Conservation (phyloP, 495 filamentous ascomycete genomes). For the Corynascus novoguineensis region DNA sequence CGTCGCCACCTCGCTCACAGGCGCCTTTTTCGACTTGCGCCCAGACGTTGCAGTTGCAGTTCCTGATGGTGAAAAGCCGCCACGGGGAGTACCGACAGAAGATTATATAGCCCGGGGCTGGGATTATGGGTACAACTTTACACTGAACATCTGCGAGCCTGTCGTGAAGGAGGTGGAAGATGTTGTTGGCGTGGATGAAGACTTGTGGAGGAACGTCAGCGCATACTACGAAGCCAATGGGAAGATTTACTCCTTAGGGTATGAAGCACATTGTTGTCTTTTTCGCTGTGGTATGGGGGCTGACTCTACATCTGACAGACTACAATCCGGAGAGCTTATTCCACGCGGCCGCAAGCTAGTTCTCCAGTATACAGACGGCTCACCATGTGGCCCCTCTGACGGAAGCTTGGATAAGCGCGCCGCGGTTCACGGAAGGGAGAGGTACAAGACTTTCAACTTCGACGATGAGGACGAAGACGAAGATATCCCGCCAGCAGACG, state of each 20-base stretch:
- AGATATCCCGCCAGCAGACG: no score
- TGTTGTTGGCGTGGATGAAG: constrained; percentile 61
- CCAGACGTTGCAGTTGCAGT: constrained; percentile 56
- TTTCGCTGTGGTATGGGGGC: constrained; percentile 70
- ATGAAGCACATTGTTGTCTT: no score
- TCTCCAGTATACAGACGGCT: constrained; percentile 86
- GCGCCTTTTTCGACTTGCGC: constrained; percentile 85
- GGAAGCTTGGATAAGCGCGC: constrained; percentile 24
- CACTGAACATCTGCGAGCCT: constrained; percentile 85
- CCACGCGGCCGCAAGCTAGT: constrained; percentile 88
- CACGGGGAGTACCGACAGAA: constrained; percentile 47
- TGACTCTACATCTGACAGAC: constrained; percentile 41
- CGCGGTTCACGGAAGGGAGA: constrained; percentile 31
- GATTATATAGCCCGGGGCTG: constrained; percentile 82
- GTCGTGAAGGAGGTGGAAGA: constrained; percentile 72
- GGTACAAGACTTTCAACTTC: constrained; percentile 35
- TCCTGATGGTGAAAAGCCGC: constrained; percentile 54
- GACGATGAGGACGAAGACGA: constrained; percentile 33
- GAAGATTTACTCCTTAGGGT: constrained; percentile 82
- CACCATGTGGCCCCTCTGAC: constrained; percentile 58
- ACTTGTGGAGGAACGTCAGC: constrained; percentile 72
- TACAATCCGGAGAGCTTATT: constrained; percentile 60
- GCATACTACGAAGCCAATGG: constrained; percentile 76
- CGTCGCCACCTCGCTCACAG: constrained; percentile 69
- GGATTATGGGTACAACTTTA: constrained; percentile 87